Conservation (phyloP, 345 rosid species). For the Sisymbrium altissimum region DNA sequence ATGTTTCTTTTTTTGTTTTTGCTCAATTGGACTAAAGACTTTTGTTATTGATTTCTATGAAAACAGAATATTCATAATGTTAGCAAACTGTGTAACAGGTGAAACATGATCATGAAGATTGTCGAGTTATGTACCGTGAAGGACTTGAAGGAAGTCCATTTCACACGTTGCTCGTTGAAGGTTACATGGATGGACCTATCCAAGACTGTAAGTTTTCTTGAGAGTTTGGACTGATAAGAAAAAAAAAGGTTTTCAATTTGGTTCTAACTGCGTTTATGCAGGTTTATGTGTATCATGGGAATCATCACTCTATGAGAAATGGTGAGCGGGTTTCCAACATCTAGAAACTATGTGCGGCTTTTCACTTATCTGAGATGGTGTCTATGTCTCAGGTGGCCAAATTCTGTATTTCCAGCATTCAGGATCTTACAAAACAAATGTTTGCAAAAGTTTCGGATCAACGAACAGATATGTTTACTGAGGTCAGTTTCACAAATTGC, state of each 20-base stretch:
- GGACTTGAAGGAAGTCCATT: constrained; percentile 82
- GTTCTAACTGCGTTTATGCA: constrained; percentile 31
- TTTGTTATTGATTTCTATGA: not conserved
- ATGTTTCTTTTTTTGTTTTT: constrained; percentile 23
- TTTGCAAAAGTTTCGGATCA: constrained; percentile 53
- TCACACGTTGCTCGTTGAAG: constrained; percentile 89
- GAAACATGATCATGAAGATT: constrained; percentile 74
- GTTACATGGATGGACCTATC: constrained; percentile 81
- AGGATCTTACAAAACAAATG: constrained; percentile 48
- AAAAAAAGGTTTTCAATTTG: not conserved
- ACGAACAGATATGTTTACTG: constrained; percentile 74
- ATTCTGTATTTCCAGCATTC: constrained; percentile 62
- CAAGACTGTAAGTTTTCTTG: constrained; percentile 66
- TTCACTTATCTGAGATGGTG: not conserved
- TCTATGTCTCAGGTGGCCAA: constrained; percentile 79
- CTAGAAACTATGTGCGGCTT: too few relatives aligned
- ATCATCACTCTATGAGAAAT: constrained; percentile 63
- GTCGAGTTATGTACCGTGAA: constrained; percentile 88
- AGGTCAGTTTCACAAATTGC: constrained; percentile 47
- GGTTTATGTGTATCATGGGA: constrained; percentile 94
- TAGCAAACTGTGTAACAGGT: constrained; percentile 42
- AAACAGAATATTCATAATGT: not conserved
- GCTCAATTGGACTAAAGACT: not conserved
- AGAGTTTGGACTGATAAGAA: not conserved
- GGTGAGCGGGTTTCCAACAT: constrained; percentile 41